Conservation (phyloP, 129 eudicot genomes). For the Flaveria robusta region DNA sequence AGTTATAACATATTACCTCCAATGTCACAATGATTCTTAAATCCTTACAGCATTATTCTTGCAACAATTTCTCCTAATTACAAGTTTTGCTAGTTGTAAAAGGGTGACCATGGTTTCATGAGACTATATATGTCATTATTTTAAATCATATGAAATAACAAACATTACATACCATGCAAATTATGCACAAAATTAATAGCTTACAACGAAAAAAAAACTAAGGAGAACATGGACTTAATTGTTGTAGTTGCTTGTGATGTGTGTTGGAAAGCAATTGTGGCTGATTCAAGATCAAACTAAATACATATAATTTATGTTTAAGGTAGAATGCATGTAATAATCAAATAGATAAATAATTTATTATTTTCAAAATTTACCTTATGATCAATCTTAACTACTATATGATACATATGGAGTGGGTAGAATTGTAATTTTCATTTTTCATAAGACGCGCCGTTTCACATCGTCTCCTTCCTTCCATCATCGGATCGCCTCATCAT, state of each 20-base stretch:
- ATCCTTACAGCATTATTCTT: constrained; percentile 69
- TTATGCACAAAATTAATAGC: constrained; percentile 5
- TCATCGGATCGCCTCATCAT: too few relatives aligned
- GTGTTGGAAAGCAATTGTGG: constrained; percentile 42
- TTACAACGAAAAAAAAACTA: constrained; percentile 53
- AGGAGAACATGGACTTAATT: constrained; percentile 40
- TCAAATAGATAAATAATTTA: too few relatives aligned
- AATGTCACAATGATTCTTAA: constrained; percentile 47
- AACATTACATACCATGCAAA: neutral
- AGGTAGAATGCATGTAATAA: neutral
- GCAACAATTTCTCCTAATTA: constrained; percentile 59
- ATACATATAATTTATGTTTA: neutral
- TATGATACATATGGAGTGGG: too few relatives aligned
- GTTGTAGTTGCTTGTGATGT: constrained; percentile 58
- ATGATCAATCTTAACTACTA: too few relatives aligned
- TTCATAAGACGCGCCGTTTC: too few relatives aligned
- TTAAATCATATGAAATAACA: neutral
- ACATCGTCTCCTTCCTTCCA: too few relatives aligned
- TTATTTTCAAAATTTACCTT: too few relatives aligned
- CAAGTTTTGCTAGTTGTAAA: constrained; percentile 57
- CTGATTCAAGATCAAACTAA: constrained; percentile 57
- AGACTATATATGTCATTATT: constrained; percentile 29
- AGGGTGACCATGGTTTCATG: constrained; percentile 40
- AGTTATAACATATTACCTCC: constrained; percentile 48
- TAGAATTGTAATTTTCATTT: too few relatives aligned